These are phyloP conservation scores for Arthrobotrys sinensis DNA, from an alignment of 2,329 filamentous ascomycete species.

Conservation along the genomic window DNA sequence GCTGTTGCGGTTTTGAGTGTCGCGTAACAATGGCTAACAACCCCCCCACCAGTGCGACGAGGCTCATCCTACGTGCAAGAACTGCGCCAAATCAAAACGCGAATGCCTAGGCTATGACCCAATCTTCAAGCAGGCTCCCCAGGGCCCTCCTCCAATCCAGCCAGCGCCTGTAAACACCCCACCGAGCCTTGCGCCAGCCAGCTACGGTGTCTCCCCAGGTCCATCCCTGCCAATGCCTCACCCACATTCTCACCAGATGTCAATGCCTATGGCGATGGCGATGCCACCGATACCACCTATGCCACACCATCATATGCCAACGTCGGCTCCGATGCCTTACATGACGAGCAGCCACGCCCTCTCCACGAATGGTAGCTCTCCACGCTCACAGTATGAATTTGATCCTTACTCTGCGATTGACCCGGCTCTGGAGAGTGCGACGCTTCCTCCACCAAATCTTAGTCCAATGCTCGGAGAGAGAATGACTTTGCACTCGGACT, in stretches of 20 bases:
- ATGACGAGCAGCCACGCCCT: constrained; percentile 62
- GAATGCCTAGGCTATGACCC: constrained; percentile 90
- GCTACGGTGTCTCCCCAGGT: constrained; percentile 66
- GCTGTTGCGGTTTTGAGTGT: constrained; percentile 60
- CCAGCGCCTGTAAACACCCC: constrained; percentile 73
- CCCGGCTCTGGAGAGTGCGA: constrained; percentile 74
- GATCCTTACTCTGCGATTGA: constrained; percentile 77
- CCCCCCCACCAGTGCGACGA: constrained; percentile 86
- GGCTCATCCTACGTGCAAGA: constrained; percentile 89
- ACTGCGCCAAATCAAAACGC: constrained; percentile 89
- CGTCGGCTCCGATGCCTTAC: constrained; percentile 53
- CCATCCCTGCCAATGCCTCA: constrained; percentile 62
- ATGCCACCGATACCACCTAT: constrained; percentile 65
- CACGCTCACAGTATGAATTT: constrained; percentile 70
- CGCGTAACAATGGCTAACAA: constrained; percentile 58
- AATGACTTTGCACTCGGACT: constrained; percentile 61
- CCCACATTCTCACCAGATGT: constrained; percentile 64
- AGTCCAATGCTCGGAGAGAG: constrained; percentile 63
- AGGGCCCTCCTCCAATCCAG: constrained; percentile 80
- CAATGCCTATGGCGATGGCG: constrained; percentile 65
- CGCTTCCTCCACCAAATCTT: constrained; percentile 66
- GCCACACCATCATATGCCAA: constrained; percentile 64
- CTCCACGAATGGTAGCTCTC: constrained; percentile 68
- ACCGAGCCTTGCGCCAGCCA: constrained; percentile 65
- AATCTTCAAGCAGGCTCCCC: constrained; percentile 82